phyloP scores from a whole-genome alignment of 2,329 filamentous ascomycete genomes.

The Penicillium sp. region DNA sequence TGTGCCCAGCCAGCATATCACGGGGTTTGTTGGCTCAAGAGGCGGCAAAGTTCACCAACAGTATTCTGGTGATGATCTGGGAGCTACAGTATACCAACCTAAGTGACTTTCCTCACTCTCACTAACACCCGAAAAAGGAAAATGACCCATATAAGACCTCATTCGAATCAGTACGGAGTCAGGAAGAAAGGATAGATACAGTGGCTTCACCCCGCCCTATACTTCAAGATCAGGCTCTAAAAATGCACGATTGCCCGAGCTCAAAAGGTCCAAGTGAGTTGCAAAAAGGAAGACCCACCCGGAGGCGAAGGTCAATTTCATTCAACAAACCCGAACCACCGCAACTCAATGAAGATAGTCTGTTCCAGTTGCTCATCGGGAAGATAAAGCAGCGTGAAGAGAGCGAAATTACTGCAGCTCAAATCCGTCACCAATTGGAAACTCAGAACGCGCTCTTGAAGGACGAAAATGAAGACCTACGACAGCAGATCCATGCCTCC shows the following conservation, averaged over 20 bases:
- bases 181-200: not conserved
- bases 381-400: conserved; percentile 38
- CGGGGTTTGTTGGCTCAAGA: not conserved
- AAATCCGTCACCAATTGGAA: conserved; percentile 29
- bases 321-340: not conserved
- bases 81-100: not conserved
- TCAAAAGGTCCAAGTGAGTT: not conserved
- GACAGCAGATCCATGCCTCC: conserved; percentile 20
- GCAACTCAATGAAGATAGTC: conserved; percentile 33
- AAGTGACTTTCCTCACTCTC: not conserved
- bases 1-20: not conserved
- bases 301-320: not conserved
- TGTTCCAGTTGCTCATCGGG: conserved; percentile 38
- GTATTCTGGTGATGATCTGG: not conserved
- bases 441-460: conserved; percentile 22
- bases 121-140: not conserved
- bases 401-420: conserved; percentile 24
- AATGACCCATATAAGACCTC: not conserved
- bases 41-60: not conserved
- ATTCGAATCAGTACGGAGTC: not conserved
- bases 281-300: not conserved
- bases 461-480: conserved; percentile 32
- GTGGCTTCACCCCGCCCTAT: not conserved
- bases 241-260: not conserved
- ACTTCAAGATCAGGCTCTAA: not conserved